Evolutionary conservation across 23 red algal species (phyloP).

Genomic region (Gracilariopsis chorda): DNA sequence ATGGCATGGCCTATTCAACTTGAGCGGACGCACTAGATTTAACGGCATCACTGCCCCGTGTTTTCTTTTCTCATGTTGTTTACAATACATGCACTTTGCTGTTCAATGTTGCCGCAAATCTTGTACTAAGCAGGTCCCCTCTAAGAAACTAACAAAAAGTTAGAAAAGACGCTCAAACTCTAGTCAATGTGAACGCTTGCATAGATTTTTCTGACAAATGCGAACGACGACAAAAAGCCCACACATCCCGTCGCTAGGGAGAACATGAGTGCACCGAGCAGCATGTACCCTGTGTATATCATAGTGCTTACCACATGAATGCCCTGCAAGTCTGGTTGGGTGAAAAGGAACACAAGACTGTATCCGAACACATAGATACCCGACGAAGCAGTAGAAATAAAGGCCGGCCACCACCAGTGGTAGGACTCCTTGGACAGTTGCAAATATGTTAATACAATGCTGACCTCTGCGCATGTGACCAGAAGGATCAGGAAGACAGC

Average conservation of each 20-base stretch:
- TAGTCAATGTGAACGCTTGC: conserved; percentile 88
- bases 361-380: conserved; percentile 93
- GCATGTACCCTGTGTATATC: conserved; percentile 80
- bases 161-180: conserved; percentile 6
- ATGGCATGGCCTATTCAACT: too few species aligned
- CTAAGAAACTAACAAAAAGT: background rate
- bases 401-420: conserved; percentile 85
- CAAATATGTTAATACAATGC: conserved; percentile 83
- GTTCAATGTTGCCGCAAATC: background rate
- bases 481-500: conserved; percentile 64
- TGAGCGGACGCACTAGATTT: too few species aligned
- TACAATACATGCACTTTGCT: background rate
- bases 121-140: background rate
- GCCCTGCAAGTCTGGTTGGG: conserved; percentile 58
- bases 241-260: conserved; percentile 68
- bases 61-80: background rate
- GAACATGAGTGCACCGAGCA: conserved; percentile 67
- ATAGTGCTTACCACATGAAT: conserved; percentile 74
- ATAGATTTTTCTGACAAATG: conserved; percentile 85
- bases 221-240: conserved; percentile 78
- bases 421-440: conserved; percentile 86
- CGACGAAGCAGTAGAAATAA: conserved; percentile 68
- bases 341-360: conserved; percentile 76
- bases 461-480: conserved; percentile 78
- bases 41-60: too few species aligned